Evolutionary conservation across 2,329 filamentous ascomycete genomes (phyloP), one percentile per base, ranked within the genome.

Genomic region (Macroventuria anomochaeta): DNA sequence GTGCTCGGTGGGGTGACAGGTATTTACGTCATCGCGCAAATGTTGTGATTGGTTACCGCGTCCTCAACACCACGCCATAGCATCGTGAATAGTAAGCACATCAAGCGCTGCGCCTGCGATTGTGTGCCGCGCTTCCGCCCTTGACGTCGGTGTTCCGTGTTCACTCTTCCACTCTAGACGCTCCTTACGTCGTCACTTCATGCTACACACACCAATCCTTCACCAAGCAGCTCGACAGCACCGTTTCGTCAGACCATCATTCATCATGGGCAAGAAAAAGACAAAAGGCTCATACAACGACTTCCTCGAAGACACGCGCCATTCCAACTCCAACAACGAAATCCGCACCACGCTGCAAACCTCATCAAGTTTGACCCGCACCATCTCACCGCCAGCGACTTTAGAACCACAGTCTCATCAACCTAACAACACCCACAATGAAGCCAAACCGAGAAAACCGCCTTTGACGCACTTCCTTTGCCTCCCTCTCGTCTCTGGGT

Each of bases 381-480:
- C 59, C 25, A 43, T 59, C 23, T 59, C 64, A 20, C 56, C 62
- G 10, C 58, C 61, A 12, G 23, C 47, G 7, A 31, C 26, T 7
- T 40, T 37, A 38, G 23, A 50, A 43, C 17, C n/a, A 26, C 46
- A 25, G 18, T 13, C 33, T 20, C 55, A 58, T 20, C 26, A 59
- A 3, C 31, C n/a, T 50, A 53, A 43, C 21, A 63, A 49, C 26
- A 55, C 39, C 4, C 51, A 40, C 8, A 62, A 59, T 23, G 32
- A 34, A 47, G 41, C 49, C 7, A 62, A 50, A 15, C 39, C 58
- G 3, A 77, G 75, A 54, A 79, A 75, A 54, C 75, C 79, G 7
- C 74, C 76, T 10, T 80, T 86, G 20, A 93, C 89, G 3, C 90
- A 93, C 74, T 93, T 93, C 69, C 78, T 93, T 39, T 90, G 87